Percentiles rank a stretch among this genome's conserved stretches.
These are phyloP conservation scores for Penicillium sp. DNA, from an alignment of 2,329 filamentous ascomycete genomes.

Conservation along the genomic window DNA sequence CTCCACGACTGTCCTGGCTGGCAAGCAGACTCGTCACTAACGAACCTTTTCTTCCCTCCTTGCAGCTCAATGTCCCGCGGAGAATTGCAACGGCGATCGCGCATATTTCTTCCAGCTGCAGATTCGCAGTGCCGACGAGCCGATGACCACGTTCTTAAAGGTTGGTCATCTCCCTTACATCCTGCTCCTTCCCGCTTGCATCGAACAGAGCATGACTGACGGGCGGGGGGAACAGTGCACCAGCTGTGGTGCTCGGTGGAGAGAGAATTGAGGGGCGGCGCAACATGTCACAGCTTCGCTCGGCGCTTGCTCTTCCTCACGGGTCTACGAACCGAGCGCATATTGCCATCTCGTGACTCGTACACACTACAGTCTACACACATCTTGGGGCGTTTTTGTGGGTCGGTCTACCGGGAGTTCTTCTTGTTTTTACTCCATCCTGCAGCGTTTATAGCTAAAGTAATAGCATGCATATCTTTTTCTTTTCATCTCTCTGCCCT, in stretches of 20 bases:
- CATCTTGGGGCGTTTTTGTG: background rate
- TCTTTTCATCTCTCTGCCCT: too few species aligned
- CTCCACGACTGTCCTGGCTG: too few species aligned
- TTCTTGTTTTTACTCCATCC: too few species aligned
- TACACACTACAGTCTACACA: background rate
- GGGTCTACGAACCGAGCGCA: too few species aligned
- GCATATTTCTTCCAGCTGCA: constrained; percentile 96
- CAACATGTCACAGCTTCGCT: background rate
- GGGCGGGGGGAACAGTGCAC: constrained; percentile 35
- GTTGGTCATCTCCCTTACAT: constrained; percentile 40
- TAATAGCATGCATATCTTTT: too few species aligned
- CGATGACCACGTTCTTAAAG: constrained; percentile 95
- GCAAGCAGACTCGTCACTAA: background rate
- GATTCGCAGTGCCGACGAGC: constrained; percentile 96
- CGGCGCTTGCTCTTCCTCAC: background rate
- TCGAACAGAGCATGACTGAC: constrained; percentile 17
- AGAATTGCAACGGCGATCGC: constrained; percentile 72
- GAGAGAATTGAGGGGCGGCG: constrained; percentile 40
- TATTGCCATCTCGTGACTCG: too few species aligned
- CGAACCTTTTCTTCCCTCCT: constrained; percentile 7
- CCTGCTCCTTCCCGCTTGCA: constrained; percentile 1
- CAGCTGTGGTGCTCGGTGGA: constrained; percentile 42
- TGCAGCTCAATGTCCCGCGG: constrained; percentile 71
- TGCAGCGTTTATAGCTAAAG: too few species aligned
- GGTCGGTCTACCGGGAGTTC: background rate